Base-by-base conservation (phyloP, 306 rosid genomes). In the Trifolium subterraneum region DNA sequence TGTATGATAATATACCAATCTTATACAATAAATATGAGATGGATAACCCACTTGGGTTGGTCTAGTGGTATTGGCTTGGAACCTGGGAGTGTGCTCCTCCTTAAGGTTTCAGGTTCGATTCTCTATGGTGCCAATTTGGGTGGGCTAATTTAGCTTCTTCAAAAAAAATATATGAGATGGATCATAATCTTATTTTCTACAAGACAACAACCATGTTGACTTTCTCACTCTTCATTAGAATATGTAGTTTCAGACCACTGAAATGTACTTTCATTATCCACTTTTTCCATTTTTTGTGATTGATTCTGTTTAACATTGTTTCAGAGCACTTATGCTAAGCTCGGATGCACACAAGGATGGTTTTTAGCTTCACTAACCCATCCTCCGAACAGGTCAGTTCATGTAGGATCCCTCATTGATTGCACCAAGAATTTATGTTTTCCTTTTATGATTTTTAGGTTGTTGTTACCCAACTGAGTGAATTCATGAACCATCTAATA, bases 311-410 rank as follows among this genome's bases (percentile, higher is more conserved):
- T 75, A 54, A 48, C 70, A 78, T 64, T 42, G 50, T 81, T 78
- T 50, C 86, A 94, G 98, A 80, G 85, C 80, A 90, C 94, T 54
- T 94, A 94, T 82, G 94, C 91, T 19, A 94, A 84, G 90, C 88
- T 94, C 60, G 96, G 85, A 66, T 82, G 89, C 79, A 81, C 87
- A 31, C 97, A 91, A 87, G 97, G 97, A 84, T 94, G 97, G 98
- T 91, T 94, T 86, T 71, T 70, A 56, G 87, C 97, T 79, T 72
- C 89, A 50, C 81, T 88, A 42, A 72, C 78, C 79, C 96, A 91
- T 61, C 89, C 88, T 76, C 71, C 87, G 72, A 42, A 93, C 61
- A 76, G 83, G 98, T 91, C 69, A 84, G 92, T 79, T 65, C 79
- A 33, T 64, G 27, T 66, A 38, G 68, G 68, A 83, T 79, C 39